Percentiles rank a stretch among this genome's conserved stretches.
These are phyloP conservation scores for Aspergillus neotritici DNA, from an alignment of 2,329 filamentous ascomycete genomes.

Conservation along the genomic window DNA sequence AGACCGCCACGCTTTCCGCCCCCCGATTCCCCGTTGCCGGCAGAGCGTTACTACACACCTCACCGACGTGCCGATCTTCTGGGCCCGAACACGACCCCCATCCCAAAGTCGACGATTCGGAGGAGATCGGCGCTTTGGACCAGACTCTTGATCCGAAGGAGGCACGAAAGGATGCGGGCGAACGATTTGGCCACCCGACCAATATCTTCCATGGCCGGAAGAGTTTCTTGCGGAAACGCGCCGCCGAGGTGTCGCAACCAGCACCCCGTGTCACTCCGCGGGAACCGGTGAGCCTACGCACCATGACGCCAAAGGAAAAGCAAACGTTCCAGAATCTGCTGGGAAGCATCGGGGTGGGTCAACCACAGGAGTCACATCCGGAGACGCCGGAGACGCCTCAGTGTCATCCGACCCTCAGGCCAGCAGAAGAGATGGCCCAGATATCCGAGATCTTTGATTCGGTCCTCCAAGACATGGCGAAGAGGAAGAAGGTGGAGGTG, in stretches of 20 bases:
- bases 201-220: background rate
- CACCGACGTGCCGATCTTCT: conserved; percentile 12
- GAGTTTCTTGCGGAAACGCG: conserved; percentile 9
- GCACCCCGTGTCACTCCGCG: background rate
- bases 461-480: conserved; percentile 16
- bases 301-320: conserved; percentile 21
- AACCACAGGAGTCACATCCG: background rate
- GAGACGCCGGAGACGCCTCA: background rate
- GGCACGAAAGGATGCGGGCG: too few relatives aligned
- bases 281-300: background rate
- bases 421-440: conserved; percentile 18
- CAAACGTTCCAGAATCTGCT: conserved; percentile 17
- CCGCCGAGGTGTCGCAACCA: conserved; percentile 8
- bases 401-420: conserved; percentile 6
- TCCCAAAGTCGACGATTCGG: background rate
- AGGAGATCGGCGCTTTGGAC: too few relatives aligned
- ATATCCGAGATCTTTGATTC: conserved; percentile 23
- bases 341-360: conserved; percentile 8
- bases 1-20: conserved; percentile 56
- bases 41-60: conserved; percentile 8
- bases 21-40: conserved; percentile 8
- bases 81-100: background rate
- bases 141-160: too few relatives aligned
- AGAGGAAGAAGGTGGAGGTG: background rate
- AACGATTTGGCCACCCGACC: background rate